Conservation (phyloP, 306 rosid species). For the Ammopiptanthus mongolicus region DNA sequence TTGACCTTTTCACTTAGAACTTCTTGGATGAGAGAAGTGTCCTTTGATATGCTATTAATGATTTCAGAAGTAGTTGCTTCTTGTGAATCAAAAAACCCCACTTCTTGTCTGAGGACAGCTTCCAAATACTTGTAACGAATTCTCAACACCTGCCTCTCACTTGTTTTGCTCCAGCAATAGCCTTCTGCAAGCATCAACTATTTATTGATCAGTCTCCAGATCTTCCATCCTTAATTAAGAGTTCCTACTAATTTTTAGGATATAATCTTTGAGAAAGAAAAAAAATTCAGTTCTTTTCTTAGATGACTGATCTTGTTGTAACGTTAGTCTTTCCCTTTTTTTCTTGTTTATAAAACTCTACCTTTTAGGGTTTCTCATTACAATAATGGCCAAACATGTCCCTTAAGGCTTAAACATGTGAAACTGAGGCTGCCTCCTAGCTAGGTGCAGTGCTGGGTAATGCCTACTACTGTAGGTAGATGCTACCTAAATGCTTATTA, state of each 20-base stretch:
- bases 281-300: background rate
- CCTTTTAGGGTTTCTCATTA: conserved; percentile 30
- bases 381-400: background rate
- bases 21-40: conserved; percentile 82
- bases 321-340: background rate
- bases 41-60: conserved; percentile 77
- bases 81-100: conserved; percentile 82
- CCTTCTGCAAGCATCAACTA: conserved; percentile 58
- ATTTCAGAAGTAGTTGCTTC: conserved; percentile 87
- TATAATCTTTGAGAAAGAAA: background rate
- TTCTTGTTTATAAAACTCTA: background rate
- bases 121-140: conserved; percentile 84
- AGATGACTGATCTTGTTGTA: background rate
- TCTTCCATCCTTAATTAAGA: background rate
- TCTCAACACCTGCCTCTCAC: conserved; percentile 80
- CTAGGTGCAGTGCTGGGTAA: background rate
- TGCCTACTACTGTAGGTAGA: background rate
- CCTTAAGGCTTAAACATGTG: background rate
- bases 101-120: conserved; percentile 91
- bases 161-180: conserved; percentile 95
- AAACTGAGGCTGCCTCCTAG: background rate
- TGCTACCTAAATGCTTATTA: background rate
- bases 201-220: conserved; percentile 1
- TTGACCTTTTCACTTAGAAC: conserved; percentile 87
- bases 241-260: background rate